Base-by-base conservation (phyloP, 805 yeast genomes). In the Metschnikowia gruessii region DNA sequence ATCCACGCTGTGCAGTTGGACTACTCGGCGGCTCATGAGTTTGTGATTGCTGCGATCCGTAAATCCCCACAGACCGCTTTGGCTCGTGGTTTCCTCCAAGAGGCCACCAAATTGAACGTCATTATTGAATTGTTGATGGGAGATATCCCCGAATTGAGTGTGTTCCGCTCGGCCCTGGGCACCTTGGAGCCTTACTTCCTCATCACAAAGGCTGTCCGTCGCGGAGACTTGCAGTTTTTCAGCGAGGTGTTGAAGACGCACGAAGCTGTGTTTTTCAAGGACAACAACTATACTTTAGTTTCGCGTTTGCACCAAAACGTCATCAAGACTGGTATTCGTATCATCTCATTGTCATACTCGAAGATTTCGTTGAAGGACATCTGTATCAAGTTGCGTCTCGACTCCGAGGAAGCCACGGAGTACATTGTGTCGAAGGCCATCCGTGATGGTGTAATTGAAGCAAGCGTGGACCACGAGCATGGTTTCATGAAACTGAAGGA, bases 391-490 rank as follows among this genome's bases (percentile, higher is more conserved):
- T 79, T 94, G 62, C 90, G 87, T 57, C 77, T 94, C 52, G 99
- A 92, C 60, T 83, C 91, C 40, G 99, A 94, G 71, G 91, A 94
- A 61, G 84, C 92, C 58, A 96, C 97, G 1, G 99, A 94, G 71
- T 94, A 92, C 65, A 90, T 94, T 65, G 96, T 94, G 18, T 88
- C 97, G 32, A 92, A 94, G 72, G 94, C 97, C 21, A 92, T 94
- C 49, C 83, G 96, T 60, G 99, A 94, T 64, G 97, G 96, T 50
- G 98, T 94, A 43, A 88, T 94, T 63, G 98, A 94, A 61, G 98
- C 99, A 3, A 80, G 82, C 45, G 86, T 94, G 56, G 87, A 94
- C 64, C 97, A 91, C 68, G 88, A 87, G 62, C 76, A 80, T 52
- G 97, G 97, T 1, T 91, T 73, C 64, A 91, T 94, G 86, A 91